Evolutionary conservation across 257 asterid genomes (phyloP), one percentile per base, ranked within the genome.

Genomic region (Rehmannia glutinosa): DNA sequence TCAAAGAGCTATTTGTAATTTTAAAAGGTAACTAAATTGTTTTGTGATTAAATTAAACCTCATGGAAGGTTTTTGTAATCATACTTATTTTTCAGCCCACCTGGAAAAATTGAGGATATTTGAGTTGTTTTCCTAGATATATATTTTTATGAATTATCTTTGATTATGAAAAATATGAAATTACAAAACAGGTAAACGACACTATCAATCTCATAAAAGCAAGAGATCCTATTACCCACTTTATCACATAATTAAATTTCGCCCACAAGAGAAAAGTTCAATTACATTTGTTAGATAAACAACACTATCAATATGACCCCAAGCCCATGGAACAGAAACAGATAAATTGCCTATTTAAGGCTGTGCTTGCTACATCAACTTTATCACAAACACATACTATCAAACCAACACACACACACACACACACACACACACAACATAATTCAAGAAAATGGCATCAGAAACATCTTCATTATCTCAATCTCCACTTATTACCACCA

Each of bases 401-500:
- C 59, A 16, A 1, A 3, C 38, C 8, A 28, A 16, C 50, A 7
- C 39, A 5, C 60, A 2, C 20, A 13, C 63, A 2, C 30, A 50
- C 19, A 53, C 50, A 42, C 39, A 21, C 58, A n/a, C 35, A 25
- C 63, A 10, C 16, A 27, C 23, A 10, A 1, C 25, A 23, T 36
- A 38, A 11, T 16, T 64, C 21, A 6, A 60, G 13, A 51, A 45
- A 15, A 79, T 80, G 85, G 83, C 82, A 73, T 68, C 76, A 28
- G 72, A 61, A 45, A 24, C 59, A 33, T 62, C 79, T 17, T 24
- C 73, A 36, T 21, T 57, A 54, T 28, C 79, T 24, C 71, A 68
- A 74, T 28, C 73, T n/a, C 60, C 80, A 5, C 6, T 66, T 21
- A 24, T 62, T 21, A 30, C 59, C 32, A 15, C 67, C 38, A 13